A percentile compares a stretch with the other conserved stretches of the same genome.
Conservation (phyloP, 805 yeast species). For the Sungouiella blattae region DNA sequence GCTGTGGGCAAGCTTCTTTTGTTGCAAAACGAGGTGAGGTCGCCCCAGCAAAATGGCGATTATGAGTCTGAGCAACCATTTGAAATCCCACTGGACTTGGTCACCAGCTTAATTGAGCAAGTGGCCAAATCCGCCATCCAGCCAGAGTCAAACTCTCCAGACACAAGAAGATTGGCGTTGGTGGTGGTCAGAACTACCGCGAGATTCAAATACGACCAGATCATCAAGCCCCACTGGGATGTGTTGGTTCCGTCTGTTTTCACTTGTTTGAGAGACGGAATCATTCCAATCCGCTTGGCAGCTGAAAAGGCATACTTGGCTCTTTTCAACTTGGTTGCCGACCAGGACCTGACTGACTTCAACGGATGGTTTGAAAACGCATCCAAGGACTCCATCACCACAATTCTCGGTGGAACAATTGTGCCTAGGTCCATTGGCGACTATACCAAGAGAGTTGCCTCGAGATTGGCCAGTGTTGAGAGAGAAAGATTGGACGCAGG, state of each 20-base stretch:
- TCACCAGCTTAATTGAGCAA: conserved; percentile 44
- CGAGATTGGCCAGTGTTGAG: conserved; percentile 79
- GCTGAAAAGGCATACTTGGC: conserved; percentile 87
- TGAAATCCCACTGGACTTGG: conserved; percentile 40
- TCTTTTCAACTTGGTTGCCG: conserved; percentile 69
- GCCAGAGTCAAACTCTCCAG: conserved; percentile 62
- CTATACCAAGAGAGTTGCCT: conserved; percentile 86
- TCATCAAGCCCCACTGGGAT: conserved; percentile 53
- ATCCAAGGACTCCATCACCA: conserved; percentile 31
- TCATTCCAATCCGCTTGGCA: conserved; percentile 88
- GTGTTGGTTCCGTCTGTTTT: conserved; percentile 70
- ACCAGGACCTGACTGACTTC: conserved; percentile 50
- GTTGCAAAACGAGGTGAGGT: conserved; percentile 37
- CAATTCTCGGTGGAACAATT: conserved; percentile 44
- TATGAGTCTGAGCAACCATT: conserved; percentile 23
- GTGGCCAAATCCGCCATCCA: conserved; percentile 46
- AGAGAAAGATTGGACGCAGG: conserved; percentile 86
- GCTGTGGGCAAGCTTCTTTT: conserved; percentile 82
- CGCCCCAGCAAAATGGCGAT: conserved; percentile 20
- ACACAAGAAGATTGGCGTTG: conserved; percentile 75
- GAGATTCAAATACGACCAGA: conserved; percentile 49
- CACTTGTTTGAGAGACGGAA: conserved; percentile 77
- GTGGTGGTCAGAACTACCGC: conserved; percentile 75
- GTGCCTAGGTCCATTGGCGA: conserved; percentile 78
- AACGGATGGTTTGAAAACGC: conserved; percentile 58